Evolutionary conservation across 768 basidiomycete species (phyloP), one percentile per base, ranked within the genome.

Genomic region (Lepiota brunneoincarnata): DNA sequence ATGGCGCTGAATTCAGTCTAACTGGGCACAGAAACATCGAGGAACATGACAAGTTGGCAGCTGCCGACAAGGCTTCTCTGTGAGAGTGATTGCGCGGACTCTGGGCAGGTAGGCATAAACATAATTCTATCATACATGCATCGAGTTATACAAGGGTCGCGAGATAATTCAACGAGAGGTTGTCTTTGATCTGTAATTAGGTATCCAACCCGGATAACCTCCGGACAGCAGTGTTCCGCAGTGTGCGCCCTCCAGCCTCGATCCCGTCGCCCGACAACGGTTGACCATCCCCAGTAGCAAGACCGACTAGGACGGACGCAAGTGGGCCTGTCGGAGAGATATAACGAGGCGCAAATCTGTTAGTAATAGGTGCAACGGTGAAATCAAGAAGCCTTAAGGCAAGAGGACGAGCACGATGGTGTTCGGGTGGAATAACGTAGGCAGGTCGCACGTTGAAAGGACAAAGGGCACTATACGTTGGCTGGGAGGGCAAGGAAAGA

Each of bases 41-140:
- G 51, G 86, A 82, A 61, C 89, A 91, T 63, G 86, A 91, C 67
- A 73, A 73, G 31, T 72, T 82, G n/a, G 85, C 86, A 14, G 69
- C 70, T 4, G 55, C 67, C 44, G 79, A 83, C 60, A 75, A 40
- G 45, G 49, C 50, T 6, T 49, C 37, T 36, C 37, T 38, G 20
- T 23, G 31, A 38, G 49, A 18, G 46, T 28, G 23, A 14, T 26
- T 46, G 23, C 44, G 21, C 24, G 39, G 18, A 26, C 17, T 35
- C 20, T 23, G 24, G 49, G 50, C 20, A 43, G n/a, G n/a, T 26
- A 18, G 26, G 39, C 11, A 31, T 31, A 31, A 31, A 50, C 31
- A 17, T 11, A 39, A 50, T 9, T 28, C 21, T 50, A 40, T 34
- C 15, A 11, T 41, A 50, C 28, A 31, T 31, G 11, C 31, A 9